Evolutionary conservation across 192 early-diverging fungal genomes (phyloP).

Genomic region (Neocallimastix lanati): DNA sequence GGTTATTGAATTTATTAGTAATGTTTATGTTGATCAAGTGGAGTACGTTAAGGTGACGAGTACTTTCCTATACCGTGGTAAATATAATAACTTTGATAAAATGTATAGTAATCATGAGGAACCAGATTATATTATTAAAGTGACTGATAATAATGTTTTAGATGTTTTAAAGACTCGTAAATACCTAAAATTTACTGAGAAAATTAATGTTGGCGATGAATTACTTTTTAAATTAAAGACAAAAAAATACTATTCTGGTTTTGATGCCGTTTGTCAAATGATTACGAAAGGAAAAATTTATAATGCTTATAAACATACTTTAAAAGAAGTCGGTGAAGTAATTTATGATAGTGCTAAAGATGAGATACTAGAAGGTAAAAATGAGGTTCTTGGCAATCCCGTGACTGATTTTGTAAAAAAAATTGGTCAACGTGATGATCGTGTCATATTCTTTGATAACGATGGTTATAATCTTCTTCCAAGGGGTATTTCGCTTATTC

Average conservation of each 20-base stretch:
- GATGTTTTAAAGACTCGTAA: constrained; percentile 49
- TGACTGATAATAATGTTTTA: constrained; percentile 59
- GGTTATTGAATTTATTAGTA: constrained; percentile 34
- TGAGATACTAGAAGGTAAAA: constrained; percentile 21
- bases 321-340: constrained; percentile 67
- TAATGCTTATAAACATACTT: constrained; percentile 58
- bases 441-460: constrained; percentile 68
- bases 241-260: too few species aligned
- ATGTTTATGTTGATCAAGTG: constrained; percentile 14
- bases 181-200: constrained; percentile 54
- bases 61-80: constrained; percentile 83
- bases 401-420: constrained; percentile 76
- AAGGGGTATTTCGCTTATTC: constrained; percentile 61
- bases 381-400: constrained; percentile 48
- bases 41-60: constrained; percentile 69
- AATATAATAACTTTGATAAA: constrained; percentile 69
- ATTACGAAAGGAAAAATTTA: constrained; percentile 6
- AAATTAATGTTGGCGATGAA: too few species aligned
- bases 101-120: constrained; percentile 40
- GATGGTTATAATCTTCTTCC: constrained; percentile 87
- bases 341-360: constrained; percentile 23
- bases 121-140: constrained; percentile 6
- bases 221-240: too few species aligned
- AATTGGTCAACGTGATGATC: constrained; percentile 68
- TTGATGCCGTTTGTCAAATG: too few species aligned